phyloP scores from a whole-genome alignment of 441 rosid genomes.

The Melastoma candidum region DNA sequence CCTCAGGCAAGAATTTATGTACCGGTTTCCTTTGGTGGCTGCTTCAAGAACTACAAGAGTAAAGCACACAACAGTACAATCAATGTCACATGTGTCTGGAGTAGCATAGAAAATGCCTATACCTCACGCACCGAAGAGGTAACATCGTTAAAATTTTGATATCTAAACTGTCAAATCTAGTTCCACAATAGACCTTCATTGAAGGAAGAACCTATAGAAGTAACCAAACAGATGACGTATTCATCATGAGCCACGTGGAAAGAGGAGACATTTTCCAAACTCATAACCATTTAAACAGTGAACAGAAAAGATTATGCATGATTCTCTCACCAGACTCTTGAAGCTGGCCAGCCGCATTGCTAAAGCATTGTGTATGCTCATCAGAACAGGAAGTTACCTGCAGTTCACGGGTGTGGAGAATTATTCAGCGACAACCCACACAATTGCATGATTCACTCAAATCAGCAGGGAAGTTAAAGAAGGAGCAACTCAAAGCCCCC shows the following conservation, averaged over 20 bases:
- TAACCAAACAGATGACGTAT: neutral
- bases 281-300: neutral
- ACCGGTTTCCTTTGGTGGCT: slow-evolving; percentile 78
- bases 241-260: neutral
- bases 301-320: neutral
- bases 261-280: neutral
- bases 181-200: neutral
- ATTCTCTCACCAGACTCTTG: slow-evolving; percentile 53
- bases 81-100: neutral
- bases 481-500: too few relatives aligned
- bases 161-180: neutral
- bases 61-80: slow-evolving; percentile 1
- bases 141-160: too few relatives aligned
- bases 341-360: slow-evolving; percentile 68
- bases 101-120: neutral
- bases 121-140: too few relatives aligned
- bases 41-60: slow-evolving; percentile 58
- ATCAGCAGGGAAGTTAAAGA: too few relatives aligned
- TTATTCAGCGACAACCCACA: too few relatives aligned
- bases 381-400: slow-evolving; percentile 61
- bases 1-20: slow-evolving; percentile 88
- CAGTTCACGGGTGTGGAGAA: neutral
- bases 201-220: neutral
- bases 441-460: too few relatives aligned
- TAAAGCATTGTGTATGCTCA: slow-evolving; percentile 80